Base-by-base conservation (phyloP, 306 rosid species). In the Inga laurina region DNA sequence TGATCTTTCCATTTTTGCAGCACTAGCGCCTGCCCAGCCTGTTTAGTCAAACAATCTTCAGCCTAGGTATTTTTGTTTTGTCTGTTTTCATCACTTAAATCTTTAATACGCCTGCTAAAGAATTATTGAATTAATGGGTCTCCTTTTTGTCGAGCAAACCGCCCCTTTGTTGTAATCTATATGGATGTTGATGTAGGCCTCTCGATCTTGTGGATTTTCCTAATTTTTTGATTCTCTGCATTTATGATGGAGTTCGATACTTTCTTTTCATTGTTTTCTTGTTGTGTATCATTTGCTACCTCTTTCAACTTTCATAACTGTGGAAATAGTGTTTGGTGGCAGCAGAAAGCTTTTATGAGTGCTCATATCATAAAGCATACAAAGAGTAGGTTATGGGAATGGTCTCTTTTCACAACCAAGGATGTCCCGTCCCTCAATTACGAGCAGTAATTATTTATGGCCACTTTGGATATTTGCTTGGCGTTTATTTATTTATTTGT, bases 361-460 rank as follows among this genome's bases (percentile, higher is more conserved):
- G 62, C 71, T 85, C 84, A 84, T 80, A 82, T 84, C 86, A 85
- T 80, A 71, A 76, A 68, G 86, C 86, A 64, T 27, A 30, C 86
- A 64, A 64, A 64, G 75, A 86, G 83, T 77, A 39, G 72, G 85
- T 83, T 83, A 78, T 86, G 87, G 81, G 90, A 86, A 86, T 80
- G 76, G 82, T 89, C 87, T 92, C 85, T 89, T 83, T 85, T 86
- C 90, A 85, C 77, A 85, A 49, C 59, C 67, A 86, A 85, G 75
- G 84, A 76, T 79, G 83, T 82, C 70, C 80, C 77, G 71, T 57
- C 79, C 76, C 43, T 80, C 86, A 79, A 79, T 78, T 79, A 83
- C 79, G 75, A 73, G 82, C 79, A 76, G 82, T 43, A 84, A 81
- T 84, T 68, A 77, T 39, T 70, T 41, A 68, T 82, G 74, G 77